Conservation (phyloP, 306 rosid species). For the Alnus rubra region DNA sequence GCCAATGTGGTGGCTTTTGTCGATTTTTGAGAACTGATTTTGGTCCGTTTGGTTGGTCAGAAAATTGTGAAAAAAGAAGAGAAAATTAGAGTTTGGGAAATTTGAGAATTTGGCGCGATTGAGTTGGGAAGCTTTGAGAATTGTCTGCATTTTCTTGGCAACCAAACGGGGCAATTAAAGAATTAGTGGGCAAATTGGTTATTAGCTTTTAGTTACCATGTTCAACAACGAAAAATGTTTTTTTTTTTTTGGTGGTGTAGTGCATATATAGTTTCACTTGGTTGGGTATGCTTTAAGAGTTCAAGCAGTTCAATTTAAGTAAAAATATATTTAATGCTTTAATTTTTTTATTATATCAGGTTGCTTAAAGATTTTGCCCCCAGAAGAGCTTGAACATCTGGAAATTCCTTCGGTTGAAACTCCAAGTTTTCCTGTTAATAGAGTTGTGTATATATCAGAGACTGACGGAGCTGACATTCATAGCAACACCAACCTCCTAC, state of each 20-base stretch:
- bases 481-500: slow-evolving; percentile 40
- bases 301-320: background rate
- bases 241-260: background rate
- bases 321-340: background rate
- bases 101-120: background rate
- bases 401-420: slow-evolving; percentile 51
- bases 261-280: background rate
- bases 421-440: slow-evolving; percentile 40
- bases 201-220: background rate
- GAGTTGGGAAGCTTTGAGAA: background rate
- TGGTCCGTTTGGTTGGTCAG: background rate
- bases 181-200: background rate
- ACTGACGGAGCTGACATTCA: slow-evolving; percentile 32
- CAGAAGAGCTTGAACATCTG: slow-evolving; percentile 75
- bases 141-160: background rate
- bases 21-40: background rate
- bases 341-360: slow-evolving; percentile 42
- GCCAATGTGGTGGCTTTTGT: background rate
- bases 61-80: background rate
- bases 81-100: background rate
- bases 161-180: background rate
- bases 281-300: background rate
- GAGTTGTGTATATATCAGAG: slow-evolving; percentile 51
- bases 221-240: background rate
- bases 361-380: slow-evolving; percentile 79